Base-by-base conservation (phyloP, 257 asterid species). In the Penstemon barbatus region DNA sequence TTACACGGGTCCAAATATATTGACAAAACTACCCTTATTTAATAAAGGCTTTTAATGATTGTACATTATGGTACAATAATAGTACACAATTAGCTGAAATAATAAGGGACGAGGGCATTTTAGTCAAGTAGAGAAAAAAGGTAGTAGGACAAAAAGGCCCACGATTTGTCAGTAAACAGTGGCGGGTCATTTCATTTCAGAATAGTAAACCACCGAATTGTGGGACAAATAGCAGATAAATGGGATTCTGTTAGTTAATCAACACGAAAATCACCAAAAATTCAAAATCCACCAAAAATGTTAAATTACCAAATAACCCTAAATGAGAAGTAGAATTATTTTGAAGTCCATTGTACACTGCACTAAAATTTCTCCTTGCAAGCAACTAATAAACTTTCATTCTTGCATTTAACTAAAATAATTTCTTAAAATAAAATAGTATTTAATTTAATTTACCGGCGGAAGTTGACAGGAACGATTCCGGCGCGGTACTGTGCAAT, bases 401-500 rank as follows among this genome's bases (percentile, higher is more conserved):
- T 10, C 45, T 12, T 44, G 7, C 40, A 61, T 8, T 43, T 8
- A 43, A 12, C 39, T 5, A 61, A 11, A 7, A 7, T 7, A 8
- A 33, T n/a, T 7, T 57, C 39, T 11, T 7, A 56, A 6, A 9
- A 25, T n/a, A 25, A 25, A 7, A 25, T 25, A 9, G 40, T 33
- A 25, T 25, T 25, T 25, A 25, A 25, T 25, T 25, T 25, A 33
- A 57, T 19, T 58, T 36, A 90, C 97, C 94, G 75, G 82, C 94
- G 91, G 71, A 3, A 89, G 73, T 72, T 85, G 64, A 87, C 93
- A 33, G 97, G 87, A 74, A 89, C 95, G 71, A 87, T 87, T 42
- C 97, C 95, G 75, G 95, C 91, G 54, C 85, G 86, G 59, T 83
- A 89, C 71, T 79, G 76, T 0, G 92, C 95, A 44, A 89, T 84